Percentiles rank a stretch among this genome's conserved stretches.
Conservation (phyloP, 441 rosid genomes). For the Gossypium schwendimanii region DNA sequence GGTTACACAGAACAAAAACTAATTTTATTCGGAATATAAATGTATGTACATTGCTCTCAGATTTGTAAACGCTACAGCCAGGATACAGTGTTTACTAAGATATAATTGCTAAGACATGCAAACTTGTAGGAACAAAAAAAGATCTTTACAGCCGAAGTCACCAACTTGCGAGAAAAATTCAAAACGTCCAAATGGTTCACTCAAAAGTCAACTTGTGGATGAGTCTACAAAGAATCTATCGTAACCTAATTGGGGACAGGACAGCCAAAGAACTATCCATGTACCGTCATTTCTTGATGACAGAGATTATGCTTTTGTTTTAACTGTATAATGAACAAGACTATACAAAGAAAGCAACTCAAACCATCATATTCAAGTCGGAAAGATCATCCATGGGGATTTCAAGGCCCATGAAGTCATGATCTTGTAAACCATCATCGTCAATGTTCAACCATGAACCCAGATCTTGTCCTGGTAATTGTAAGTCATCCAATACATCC, state of each 20-base stretch:
- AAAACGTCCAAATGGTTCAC: conserved; percentile 42
- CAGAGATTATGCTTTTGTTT: conserved; percentile 32
- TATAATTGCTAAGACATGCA: conserved; percentile 43
- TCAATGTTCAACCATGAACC: conserved; percentile 95
- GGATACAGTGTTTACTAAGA: conserved; percentile 54
- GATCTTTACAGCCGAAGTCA: conserved; percentile 54
- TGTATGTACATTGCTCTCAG: conserved; percentile 74
- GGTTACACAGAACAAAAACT: conserved; percentile 30
- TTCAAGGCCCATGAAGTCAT: conserved; percentile 89
- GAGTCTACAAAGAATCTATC: conserved; percentile 66
- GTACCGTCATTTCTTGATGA: conserved; percentile 50
- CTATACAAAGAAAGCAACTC: conserved; percentile 72
- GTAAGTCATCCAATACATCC: conserved; percentile 68
- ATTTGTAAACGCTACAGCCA: conserved; percentile 45
- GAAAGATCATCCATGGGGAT: conserved; percentile 99
- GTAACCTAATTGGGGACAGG: conserved; percentile 51
- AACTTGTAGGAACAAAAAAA: conserved; percentile 37
- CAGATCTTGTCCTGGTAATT: conserved; percentile 72
- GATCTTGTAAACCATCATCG: conserved; percentile 83
- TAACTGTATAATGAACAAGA: conserved; percentile 77
- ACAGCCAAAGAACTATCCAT: conserved; percentile 42
- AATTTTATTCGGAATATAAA: conserved; percentile 62
- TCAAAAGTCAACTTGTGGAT: conserved; percentile 39
- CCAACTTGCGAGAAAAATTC: conserved; percentile 61
- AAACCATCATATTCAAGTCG: conserved; percentile 95